Conservation (phyloP, 192 early-diverging fungal species). For the Coemansia guatemalensis region DNA sequence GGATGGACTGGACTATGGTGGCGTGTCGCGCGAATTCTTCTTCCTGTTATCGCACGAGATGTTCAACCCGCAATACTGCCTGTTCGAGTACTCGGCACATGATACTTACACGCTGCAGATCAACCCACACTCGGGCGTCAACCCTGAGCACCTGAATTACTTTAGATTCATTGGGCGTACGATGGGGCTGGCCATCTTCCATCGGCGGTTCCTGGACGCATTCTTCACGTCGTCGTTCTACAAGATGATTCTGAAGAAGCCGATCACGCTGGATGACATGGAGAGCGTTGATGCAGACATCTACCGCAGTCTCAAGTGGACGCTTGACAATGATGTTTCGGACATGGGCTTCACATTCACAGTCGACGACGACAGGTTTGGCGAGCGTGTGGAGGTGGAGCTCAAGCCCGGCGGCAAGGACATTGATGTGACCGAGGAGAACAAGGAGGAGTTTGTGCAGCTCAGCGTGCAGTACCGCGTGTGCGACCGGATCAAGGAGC, state of each 20-base stretch:
- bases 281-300: slow-evolving; percentile 94
- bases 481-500: slow-evolving; percentile 88
- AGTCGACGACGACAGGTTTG: slow-evolving; percentile 94
- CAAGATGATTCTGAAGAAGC: slow-evolving; percentile 93
- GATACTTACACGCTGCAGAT: slow-evolving; percentile 99
- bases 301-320: slow-evolving; percentile 89
- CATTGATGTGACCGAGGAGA: slow-evolving; percentile 93
- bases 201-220: slow-evolving; percentile 93
- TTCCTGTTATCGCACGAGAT: slow-evolving; percentile 97
- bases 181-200: slow-evolving; percentile 95
- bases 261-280: slow-evolving; percentile 86
- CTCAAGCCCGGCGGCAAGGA: slow-evolving; percentile 85
- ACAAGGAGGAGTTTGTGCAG: slow-evolving; percentile 95
- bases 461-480: slow-evolving; percentile 89
- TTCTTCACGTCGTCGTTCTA: slow-evolving; percentile 97
- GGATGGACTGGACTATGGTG: slow-evolving; percentile 98
- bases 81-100: slow-evolving; percentile 98
- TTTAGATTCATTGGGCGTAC: slow-evolving; percentile 98
- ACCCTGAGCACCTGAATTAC: slow-evolving; percentile 97
- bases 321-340: slow-evolving; percentile 89
- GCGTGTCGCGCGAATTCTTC: slow-evolving; percentile 96
- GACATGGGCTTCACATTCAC: slow-evolving; percentile 87
- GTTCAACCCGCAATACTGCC: slow-evolving; percentile 96
- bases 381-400: slow-evolving; percentile 84
- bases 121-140: slow-evolving; percentile 91